A percentile compares a stretch with the other conserved stretches of the same genome.
phyloP scores from a whole-genome alignment of 352 stramenopile genomes.

The Stephanocyclus meneghinianus region DNA sequence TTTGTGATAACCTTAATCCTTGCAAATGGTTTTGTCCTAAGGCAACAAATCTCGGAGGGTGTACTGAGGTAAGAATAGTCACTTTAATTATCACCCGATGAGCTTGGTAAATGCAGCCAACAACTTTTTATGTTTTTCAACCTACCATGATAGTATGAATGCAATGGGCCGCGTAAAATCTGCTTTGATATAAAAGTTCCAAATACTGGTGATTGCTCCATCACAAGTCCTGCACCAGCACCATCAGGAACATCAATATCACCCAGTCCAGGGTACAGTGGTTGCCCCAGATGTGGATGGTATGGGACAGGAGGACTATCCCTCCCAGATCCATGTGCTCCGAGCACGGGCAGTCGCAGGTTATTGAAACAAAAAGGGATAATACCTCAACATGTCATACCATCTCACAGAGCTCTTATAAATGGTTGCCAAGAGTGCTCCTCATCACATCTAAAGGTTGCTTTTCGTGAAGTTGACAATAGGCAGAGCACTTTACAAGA shows the following conservation, averaged over 20 bases:
- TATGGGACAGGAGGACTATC: background rate
- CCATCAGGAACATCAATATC: background rate
- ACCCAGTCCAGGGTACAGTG: background rate
- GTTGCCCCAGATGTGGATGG: background rate
- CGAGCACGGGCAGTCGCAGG: background rate
- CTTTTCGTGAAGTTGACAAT: slow-evolving; percentile 20
- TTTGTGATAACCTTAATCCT: slow-evolving; percentile 7
- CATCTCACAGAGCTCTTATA: slow-evolving; percentile 1
- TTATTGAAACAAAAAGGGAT: background rate
- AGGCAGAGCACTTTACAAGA: slow-evolving; percentile 17
- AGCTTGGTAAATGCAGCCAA: too few relatives aligned
- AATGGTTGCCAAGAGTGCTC: slow-evolving; percentile 32
- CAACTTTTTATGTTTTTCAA: too few relatives aligned
- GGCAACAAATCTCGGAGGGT: slow-evolving; percentile 5
- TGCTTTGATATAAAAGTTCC: slow-evolving; percentile 26
- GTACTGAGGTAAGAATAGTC: background rate
- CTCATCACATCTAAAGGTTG: background rate
- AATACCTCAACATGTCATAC: slow-evolving; percentile 17
- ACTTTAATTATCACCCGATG: too few relatives aligned
- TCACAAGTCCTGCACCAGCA: background rate
- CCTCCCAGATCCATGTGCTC: background rate
- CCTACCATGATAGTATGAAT: slow-evolving; percentile 4
- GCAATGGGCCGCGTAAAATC: slow-evolving; percentile 10
- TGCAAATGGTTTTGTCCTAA: slow-evolving; percentile 26
- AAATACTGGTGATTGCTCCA: slow-evolving; percentile 19